These are phyloP conservation scores for Candida andamanensis DNA, from an alignment of 805 yeast species.

Conservation along the genomic window DNA sequence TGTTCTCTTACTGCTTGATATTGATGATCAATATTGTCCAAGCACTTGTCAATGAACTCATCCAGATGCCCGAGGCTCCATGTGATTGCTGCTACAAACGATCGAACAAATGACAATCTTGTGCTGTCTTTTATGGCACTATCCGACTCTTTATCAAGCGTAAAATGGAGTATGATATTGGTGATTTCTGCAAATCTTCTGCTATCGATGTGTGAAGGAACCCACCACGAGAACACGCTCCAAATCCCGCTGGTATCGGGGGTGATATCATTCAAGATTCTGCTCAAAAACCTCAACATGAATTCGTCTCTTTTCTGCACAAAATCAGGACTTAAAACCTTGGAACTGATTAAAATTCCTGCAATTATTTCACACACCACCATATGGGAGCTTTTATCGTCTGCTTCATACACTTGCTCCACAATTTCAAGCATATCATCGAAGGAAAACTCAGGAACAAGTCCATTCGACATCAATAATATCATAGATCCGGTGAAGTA, in stretches of 20 bases:
- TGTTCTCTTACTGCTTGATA: constrained; percentile 69
- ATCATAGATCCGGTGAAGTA: constrained; percentile 49
- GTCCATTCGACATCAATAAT: constrained; percentile 42
- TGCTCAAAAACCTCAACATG: constrained; percentile 40
- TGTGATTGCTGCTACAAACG: constrained; percentile 44
- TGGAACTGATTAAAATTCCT: constrained; percentile 54
- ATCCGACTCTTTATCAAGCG: constrained; percentile 46
- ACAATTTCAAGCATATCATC: constrained; percentile 51
- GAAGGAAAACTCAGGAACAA: constrained; percentile 38
- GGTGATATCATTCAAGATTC: constrained; percentile 55
- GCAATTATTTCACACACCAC: constrained; percentile 65
- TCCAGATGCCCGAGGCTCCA: constrained; percentile 54
- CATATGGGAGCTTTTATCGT: constrained; percentile 74
- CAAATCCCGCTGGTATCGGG: constrained; percentile 74
- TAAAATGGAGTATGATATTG: constrained; percentile 41
- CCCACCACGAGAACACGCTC: constrained; percentile 73
- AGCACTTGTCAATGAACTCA: constrained; percentile 36
- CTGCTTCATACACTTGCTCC: constrained; percentile 47
- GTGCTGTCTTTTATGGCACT: constrained; percentile 65
- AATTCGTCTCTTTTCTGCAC: constrained; percentile 40
- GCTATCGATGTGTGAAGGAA: constrained; percentile 58
- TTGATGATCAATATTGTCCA: constrained; percentile 54
- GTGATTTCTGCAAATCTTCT: constrained; percentile 59
- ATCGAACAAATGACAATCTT: constrained; percentile 49
- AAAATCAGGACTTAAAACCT: constrained; percentile 31